Evolutionary conservation across 2,329 filamentous ascomycete genomes (phyloP).

Genomic region (Fusarium keratoplasticum): DNA sequence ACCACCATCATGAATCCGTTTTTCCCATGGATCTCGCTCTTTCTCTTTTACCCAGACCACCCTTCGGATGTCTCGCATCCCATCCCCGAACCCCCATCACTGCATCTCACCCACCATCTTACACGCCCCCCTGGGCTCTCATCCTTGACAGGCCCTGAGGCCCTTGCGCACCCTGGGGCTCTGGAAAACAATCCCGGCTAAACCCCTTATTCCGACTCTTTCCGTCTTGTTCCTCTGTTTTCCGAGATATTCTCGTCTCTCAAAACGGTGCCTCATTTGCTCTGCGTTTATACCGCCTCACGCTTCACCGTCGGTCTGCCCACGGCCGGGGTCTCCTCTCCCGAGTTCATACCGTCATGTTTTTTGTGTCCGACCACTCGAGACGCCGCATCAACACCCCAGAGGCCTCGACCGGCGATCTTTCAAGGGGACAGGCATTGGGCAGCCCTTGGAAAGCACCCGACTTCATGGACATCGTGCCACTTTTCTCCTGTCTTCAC

Average conservation of each 20-base stretch:
- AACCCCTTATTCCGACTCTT: constrained; percentile 28
- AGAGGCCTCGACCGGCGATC: constrained; percentile 10
- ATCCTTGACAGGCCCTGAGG: not conserved
- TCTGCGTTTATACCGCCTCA: constrained; percentile 22
- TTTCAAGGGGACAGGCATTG: constrained; percentile 10
- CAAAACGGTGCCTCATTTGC: constrained; percentile 7
- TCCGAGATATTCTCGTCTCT: constrained; percentile 29
- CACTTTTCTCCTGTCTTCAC: constrained; percentile 22
- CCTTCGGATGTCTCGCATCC: constrained; percentile 31
- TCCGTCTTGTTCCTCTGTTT: constrained; percentile 23
- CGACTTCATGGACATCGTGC: constrained; percentile 23
- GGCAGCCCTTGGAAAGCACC: constrained; percentile 18
- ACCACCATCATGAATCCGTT: constrained; percentile 27
- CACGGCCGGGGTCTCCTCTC: constrained; percentile 16
- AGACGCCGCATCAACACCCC: constrained; percentile 8
- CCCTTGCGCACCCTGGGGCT: not conserved
- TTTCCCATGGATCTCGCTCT: constrained; percentile 16
- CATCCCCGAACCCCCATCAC: constrained; percentile 15
- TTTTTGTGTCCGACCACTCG: constrained; percentile 19
- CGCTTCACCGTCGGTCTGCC: constrained; percentile 37
- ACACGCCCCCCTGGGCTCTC: constrained; percentile 16
- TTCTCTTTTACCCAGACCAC: constrained; percentile 14
- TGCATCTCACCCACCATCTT: constrained; percentile 13
- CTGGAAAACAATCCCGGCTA: constrained; percentile 7
- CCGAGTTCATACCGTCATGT: constrained; percentile 13